Base-by-base conservation (phyloP, 768 basidiomycete species). In the Boletus fagicola region DNA sequence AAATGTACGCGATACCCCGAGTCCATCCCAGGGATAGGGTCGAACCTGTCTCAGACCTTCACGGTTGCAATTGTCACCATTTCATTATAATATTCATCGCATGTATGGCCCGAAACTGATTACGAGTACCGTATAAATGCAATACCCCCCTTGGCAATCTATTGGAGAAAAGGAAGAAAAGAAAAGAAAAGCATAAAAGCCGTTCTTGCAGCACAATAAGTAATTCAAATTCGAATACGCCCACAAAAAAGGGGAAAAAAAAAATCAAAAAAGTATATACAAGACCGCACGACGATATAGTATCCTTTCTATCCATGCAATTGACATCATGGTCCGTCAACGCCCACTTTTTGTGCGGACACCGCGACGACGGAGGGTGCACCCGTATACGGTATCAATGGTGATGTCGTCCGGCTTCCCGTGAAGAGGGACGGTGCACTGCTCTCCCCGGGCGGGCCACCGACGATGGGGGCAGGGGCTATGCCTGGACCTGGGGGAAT, bases 401-500 rank as follows among this genome's bases (percentile, higher is more conserved):
- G 68, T 3, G 68, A 71, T 9, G 59, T 51, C 38, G 68, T 62
- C 47, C 68, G 62, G 5, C n/a, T 53, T 4, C 46, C 22, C 35
- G 51, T 13, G 20, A 68, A 68, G 18, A 65, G 46, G 28, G 60
- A 46, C 5, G 54, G 31, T 6, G 39, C 49, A 10, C 16, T 46
- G 36, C n/a, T 35, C 28, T 68, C 66, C 26, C 60, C 66, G 5
- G 52, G 4, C 4, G 49, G 40, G 4, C 50, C 50, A 30, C 59
- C 43, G 44, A 58, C 44, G 24, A 53, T 8, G 12, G 66, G 53
- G 0, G 69, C 65, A 53, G 65, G 67, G 0, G 67, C 60, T 30
- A 70, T 71, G 8, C 67, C 69, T 1, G 68, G 67, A 31, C 68
- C 68, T 3, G 66, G 66, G 1, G 68, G 68, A 24, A 70, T 51